These are phyloP conservation scores for Hymenoscyphus albidus DNA, from an alignment of 2,329 filamentous ascomycete genomes.

Conservation along the genomic window DNA sequence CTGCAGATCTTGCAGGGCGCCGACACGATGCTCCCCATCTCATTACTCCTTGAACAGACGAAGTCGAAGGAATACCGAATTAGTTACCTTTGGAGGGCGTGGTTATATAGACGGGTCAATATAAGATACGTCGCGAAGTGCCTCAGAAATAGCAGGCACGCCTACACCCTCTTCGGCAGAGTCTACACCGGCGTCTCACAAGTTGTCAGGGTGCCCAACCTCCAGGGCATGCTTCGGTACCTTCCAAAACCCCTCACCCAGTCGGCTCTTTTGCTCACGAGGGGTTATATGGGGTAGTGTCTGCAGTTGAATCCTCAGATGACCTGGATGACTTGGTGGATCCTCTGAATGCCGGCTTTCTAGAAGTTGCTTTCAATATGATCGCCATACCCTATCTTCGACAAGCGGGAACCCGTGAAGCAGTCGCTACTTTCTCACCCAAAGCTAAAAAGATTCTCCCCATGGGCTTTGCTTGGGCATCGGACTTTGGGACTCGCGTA, in stretches of 20 bases:
- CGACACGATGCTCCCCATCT: constrained; percentile 1
- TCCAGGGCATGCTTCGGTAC: background rate
- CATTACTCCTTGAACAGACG: background rate
- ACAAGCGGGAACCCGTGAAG: background rate
- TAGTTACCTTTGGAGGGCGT: background rate
- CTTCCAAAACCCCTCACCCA: constrained; percentile 4
- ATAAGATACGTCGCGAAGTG: background rate
- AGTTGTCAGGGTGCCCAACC: background rate
- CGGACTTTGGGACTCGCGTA: background rate
- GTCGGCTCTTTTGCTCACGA: background rate
- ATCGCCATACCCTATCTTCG: background rate
- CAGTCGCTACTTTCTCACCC: background rate
- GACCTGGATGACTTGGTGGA: background rate
- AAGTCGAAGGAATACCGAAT: background rate
- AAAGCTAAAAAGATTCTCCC: background rate
- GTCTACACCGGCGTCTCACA: constrained; percentile 1
- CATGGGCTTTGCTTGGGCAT: background rate
- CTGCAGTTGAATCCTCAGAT: background rate
- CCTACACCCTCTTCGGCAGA: constrained; percentile 3
- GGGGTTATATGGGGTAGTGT: background rate
- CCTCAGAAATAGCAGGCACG: background rate
- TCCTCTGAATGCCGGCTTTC: background rate
- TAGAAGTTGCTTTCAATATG: background rate
- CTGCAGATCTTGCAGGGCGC: background rate
- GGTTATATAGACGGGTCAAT: background rate